Conservation (phyloP, 441 rosid species). For the Syzygium malaccense region DNA sequence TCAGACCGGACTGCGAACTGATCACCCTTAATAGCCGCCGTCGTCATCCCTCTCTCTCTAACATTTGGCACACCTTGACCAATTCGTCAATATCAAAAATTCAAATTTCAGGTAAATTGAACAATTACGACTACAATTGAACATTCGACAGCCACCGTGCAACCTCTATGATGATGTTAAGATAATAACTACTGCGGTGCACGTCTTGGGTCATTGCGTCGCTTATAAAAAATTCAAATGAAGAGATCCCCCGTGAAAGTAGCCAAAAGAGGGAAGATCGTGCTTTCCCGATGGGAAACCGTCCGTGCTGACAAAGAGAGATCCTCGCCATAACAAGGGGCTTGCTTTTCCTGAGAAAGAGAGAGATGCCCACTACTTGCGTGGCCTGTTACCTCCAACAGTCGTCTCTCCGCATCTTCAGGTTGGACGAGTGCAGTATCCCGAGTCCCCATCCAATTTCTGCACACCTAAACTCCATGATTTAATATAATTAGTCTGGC, state of each 20-base stretch:
- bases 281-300: background rate
- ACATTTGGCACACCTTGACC: background rate
- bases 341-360: constrained; percentile 78
- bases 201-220: too few relatives aligned
- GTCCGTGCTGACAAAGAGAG: constrained; percentile 20
- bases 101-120: background rate
- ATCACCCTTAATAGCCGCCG: too few relatives aligned
- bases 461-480: background rate
- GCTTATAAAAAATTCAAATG: background rate
- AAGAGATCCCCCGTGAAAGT: background rate
- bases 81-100: background rate
- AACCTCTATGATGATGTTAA: background rate
- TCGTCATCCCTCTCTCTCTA: background rate
- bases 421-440: constrained; percentile 20
- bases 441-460: background rate
- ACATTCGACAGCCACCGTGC: background rate
- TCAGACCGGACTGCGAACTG: too few relatives aligned
- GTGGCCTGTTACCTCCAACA: constrained; percentile 82
- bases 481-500: background rate
- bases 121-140: background rate
- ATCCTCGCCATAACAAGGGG: constrained; percentile 94
- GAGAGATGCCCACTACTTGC: constrained; percentile 81
- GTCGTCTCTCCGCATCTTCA: constrained; percentile 66
- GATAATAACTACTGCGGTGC: background rate
- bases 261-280: constrained; percentile 35